A percentile compares a stretch with the other conserved stretches of the same genome.
Conservation (phyloP, 306 rosid species). For the Argentina anserina region DNA sequence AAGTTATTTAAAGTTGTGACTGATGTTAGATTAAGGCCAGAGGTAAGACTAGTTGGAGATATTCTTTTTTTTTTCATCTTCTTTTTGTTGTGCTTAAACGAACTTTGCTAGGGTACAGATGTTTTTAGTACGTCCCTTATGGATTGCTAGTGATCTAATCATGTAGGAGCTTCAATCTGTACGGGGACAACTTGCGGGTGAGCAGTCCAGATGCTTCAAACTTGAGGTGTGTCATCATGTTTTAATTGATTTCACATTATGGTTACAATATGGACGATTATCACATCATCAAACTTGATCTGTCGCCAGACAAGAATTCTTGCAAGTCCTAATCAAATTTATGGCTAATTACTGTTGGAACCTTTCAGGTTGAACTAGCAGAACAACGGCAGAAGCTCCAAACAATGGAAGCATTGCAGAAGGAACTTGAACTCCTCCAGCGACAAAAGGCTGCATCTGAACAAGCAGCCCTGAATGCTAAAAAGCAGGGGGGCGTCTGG, state of each 20-base stretch:
- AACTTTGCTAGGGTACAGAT: neutral
- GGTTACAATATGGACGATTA: neutral
- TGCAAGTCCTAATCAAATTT: neutral
- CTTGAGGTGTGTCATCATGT: slow-evolving; percentile 58
- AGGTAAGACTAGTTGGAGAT: neutral
- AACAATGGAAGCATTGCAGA: slow-evolving; percentile 72
- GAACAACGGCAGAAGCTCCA: slow-evolving; percentile 93
- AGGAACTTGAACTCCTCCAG: slow-evolving; percentile 88
- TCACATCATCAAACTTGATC: neutral
- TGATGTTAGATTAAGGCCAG: neutral
- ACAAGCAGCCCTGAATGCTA: slow-evolving; percentile 68
- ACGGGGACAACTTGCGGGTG: slow-evolving; percentile 85
- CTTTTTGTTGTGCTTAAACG: neutral
- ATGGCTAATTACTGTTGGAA: slow-evolving; percentile 22
- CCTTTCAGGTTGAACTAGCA: slow-evolving; percentile 75
- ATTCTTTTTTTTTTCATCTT: neutral
- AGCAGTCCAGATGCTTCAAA: slow-evolving; percentile 96
- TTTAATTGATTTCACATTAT: neutral
- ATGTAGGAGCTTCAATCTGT: slow-evolving; percentile 97
- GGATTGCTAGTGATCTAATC: slow-evolving; percentile 15
- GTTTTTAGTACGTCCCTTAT: neutral
- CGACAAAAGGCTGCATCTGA: slow-evolving; percentile 89
- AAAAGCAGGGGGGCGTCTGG: slow-evolving; percentile 77
- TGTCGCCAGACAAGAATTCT: neutral
- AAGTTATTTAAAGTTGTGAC: neutral